Conservation (phyloP, 139 green algal genomes). For the Chlamydomonas schloesseri region DNA sequence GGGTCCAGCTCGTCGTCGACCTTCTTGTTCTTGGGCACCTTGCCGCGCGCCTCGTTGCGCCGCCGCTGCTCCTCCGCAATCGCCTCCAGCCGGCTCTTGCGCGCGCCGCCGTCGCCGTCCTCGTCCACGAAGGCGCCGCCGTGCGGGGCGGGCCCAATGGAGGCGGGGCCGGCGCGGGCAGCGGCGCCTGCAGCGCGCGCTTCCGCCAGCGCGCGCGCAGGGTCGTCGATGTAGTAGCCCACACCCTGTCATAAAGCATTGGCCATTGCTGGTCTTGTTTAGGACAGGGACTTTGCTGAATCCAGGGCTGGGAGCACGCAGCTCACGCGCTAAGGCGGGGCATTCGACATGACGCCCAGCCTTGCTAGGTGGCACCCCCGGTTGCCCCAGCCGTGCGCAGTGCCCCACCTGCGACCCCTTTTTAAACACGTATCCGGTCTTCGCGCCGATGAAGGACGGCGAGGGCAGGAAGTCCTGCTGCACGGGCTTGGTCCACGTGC, state of each 20-base stretch:
- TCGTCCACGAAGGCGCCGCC: neutral
- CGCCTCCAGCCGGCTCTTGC: constrained; percentile 46
- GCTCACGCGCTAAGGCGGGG: no score
- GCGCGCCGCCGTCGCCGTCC: neutral
- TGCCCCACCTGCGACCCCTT: constrained; percentile 57
- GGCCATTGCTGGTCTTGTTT: no score
- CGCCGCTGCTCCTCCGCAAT: constrained; percentile 49
- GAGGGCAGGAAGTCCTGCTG: constrained; percentile 47
- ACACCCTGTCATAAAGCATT: constrained; percentile 45
- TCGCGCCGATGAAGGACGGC: constrained; percentile 63
- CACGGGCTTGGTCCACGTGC: constrained; percentile 28
- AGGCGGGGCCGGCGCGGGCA: no score
- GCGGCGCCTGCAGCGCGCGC: no score
- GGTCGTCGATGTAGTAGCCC: constrained; percentile 58
- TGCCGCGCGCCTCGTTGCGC: constrained; percentile 42
- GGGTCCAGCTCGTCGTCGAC: constrained; percentile 71
- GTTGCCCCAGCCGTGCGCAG: no score
- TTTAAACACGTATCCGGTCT: constrained; percentile 79
- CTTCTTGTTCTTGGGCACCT: neutral
- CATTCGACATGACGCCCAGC: no score
- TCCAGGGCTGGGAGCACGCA: no score
- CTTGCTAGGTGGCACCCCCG: no score
- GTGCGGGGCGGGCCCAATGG: neutral
- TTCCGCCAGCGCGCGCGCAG: neutral
- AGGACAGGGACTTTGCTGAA: no score